Conservation (phyloP, 2,329 filamentous ascomycete genomes). For the Septoria linicola region DNA sequence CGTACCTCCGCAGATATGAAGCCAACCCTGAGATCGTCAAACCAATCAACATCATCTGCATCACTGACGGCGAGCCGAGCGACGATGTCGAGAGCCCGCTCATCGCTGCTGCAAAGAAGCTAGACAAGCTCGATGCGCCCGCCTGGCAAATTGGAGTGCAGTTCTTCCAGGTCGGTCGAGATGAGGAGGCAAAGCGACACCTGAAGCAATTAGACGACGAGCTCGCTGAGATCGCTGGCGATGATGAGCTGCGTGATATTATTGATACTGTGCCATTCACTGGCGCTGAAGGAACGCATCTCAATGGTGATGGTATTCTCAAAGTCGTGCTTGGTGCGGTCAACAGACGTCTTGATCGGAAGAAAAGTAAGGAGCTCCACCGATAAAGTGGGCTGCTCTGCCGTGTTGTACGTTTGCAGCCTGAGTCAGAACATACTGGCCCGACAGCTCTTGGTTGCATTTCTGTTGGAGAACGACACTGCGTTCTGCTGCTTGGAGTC, state of each 20-base stretch:
- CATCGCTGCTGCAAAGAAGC: conserved; percentile 63
- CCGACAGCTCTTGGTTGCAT: too few species aligned
- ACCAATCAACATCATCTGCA: conserved; percentile 86
- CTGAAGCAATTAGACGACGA: conserved; percentile 75
- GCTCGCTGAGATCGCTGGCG: conserved; percentile 54
- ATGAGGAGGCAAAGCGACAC: conserved; percentile 62
- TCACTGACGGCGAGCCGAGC: conserved; percentile 81
- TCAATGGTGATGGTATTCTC: conserved; percentile 71
- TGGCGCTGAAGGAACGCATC: conserved; percentile 48
- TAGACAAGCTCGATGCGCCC: conserved; percentile 68
- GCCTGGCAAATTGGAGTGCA: conserved; percentile 86
- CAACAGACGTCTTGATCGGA: conserved; percentile 62
- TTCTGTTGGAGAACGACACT: too few species aligned
- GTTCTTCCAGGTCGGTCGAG: conserved; percentile 90
- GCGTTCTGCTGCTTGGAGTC: too few species aligned
- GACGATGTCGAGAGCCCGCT: conserved; percentile 77
- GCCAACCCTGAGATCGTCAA: conserved; percentile 56
- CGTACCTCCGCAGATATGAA: conserved; percentile 65
- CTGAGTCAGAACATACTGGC: too few species aligned
- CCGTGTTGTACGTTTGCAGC: too few species aligned
- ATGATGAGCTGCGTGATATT: conserved; percentile 71
- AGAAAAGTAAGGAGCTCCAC: conserved; percentile 34
- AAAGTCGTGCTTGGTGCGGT: conserved; percentile 82
- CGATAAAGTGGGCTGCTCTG: conserved; percentile 9
- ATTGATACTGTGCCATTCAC: conserved; percentile 85